These are phyloP conservation scores for Aspergillus sp. DNA, from an alignment of 2,329 filamentous ascomycete genomes.

Conservation along the genomic window DNA sequence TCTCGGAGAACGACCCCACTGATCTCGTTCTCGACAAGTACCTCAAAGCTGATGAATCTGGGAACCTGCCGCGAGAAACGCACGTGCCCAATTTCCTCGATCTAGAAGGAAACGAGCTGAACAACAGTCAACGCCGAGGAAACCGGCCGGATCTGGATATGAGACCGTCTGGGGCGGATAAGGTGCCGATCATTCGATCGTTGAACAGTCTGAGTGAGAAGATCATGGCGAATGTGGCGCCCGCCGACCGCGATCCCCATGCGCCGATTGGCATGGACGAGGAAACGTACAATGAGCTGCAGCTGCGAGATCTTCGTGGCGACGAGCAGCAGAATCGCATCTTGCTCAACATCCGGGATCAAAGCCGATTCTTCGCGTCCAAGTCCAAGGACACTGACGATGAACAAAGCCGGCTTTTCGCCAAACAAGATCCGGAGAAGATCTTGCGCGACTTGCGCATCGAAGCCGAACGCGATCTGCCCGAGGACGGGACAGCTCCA, in stretches of 20 bases:
- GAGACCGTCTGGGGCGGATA: conserved; percentile 70
- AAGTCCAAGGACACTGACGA: conserved; percentile 42
- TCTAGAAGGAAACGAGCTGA: conserved; percentile 90
- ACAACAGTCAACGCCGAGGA: conserved; percentile 81
- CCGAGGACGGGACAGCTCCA: conserved; percentile 62
- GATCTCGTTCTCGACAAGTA: conserved; percentile 86
- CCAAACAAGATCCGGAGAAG: conserved; percentile 67
- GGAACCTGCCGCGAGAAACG: conserved; percentile 50
- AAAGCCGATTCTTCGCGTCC: conserved; percentile 77
- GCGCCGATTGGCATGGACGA: conserved; percentile 68
- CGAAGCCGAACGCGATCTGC: conserved; percentile 53
- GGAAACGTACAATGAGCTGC: conserved; percentile 70
- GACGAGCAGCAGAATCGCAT: conserved; percentile 74
- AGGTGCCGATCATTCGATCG: conserved; percentile 84
- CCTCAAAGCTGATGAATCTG: conserved; percentile 67
- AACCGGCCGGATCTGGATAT: conserved; percentile 90
- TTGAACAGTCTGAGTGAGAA: conserved; percentile 91
- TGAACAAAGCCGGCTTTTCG: conserved; percentile 58
- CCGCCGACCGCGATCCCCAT: conserved; percentile 69
- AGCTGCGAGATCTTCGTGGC: conserved; percentile 75
- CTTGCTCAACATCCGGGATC: conserved; percentile 82
- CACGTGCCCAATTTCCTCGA: conserved; percentile 88
- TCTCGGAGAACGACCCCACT: conserved; percentile 71
- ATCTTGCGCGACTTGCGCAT: conserved; percentile 65
- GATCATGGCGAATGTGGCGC: conserved; percentile 83